phyloP scores from a whole-genome alignment of 208 protist genomes.

The Trypanosomatidae sp. region DNA sequence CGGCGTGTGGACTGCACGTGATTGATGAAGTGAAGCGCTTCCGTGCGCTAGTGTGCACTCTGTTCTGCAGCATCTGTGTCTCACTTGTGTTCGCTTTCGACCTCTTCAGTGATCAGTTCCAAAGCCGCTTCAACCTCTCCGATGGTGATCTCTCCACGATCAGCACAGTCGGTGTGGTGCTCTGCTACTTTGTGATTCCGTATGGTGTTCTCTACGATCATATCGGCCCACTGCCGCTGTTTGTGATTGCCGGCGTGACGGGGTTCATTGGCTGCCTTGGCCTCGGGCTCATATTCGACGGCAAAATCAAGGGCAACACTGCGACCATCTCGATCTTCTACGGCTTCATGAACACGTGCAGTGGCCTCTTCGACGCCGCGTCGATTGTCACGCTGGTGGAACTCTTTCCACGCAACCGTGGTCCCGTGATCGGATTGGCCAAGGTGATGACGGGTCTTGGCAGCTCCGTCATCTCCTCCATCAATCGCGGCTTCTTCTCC shows the following conservation, averaged over 20 bases:
- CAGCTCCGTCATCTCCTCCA: slow-evolving; percentile 61
- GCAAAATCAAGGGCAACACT: slow-evolving; percentile 45
- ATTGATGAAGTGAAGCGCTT: slow-evolving; percentile 70
- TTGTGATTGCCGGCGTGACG: slow-evolving; percentile 35
- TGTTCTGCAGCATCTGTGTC: slow-evolving; percentile 71
- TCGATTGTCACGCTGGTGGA: slow-evolving; percentile 57
- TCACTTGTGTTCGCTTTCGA: slow-evolving; percentile 69
- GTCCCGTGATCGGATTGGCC: slow-evolving; percentile 53
- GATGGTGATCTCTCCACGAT: slow-evolving; percentile 68
- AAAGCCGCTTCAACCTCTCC: slow-evolving; percentile 39
- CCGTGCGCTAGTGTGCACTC: slow-evolving; percentile 41
- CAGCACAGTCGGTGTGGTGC: slow-evolving; percentile 62
- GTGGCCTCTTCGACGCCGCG: slow-evolving; percentile 52
- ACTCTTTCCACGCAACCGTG: slow-evolving; percentile 70
- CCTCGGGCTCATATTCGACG: slow-evolving; percentile 52
- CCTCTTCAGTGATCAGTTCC: slow-evolving; percentile 58
- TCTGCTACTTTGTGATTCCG: slow-evolving; percentile 73
- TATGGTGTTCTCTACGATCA: slow-evolving; percentile 65
- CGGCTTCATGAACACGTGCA: slow-evolving; percentile 59
- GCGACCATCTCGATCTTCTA: slow-evolving; percentile 69
- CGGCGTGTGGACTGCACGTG: slow-evolving; percentile 30
- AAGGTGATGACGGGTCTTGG: slow-evolving; percentile 78
- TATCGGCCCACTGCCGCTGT: slow-evolving; percentile 38
- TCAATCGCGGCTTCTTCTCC: slow-evolving; percentile 54
- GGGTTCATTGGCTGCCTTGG: slow-evolving; percentile 45